Evolutionary conservation across 352 stramenopile species (phyloP).

Genomic region (Phytophthora pisi): DNA sequence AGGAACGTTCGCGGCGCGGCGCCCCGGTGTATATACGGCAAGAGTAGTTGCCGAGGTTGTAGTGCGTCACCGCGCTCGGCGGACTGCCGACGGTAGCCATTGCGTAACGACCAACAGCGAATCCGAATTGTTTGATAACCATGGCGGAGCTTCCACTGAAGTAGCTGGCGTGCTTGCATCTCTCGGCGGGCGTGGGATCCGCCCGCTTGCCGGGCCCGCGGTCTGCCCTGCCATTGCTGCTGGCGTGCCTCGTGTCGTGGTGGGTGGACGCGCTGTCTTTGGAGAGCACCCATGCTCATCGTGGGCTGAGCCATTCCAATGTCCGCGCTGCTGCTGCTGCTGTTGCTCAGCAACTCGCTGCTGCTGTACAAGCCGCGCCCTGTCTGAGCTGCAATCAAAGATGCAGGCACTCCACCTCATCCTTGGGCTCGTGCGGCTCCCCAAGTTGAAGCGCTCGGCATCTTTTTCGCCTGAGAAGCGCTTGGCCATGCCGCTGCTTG

Average conservation of each 20-base stretch:
- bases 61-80: not conserved
- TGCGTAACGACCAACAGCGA: constrained; percentile 18
- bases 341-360: not conserved
- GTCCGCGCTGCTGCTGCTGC: not conserved
- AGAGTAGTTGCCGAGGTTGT: not conserved
- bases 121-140: constrained; percentile 35
- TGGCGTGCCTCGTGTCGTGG: constrained; percentile 34
- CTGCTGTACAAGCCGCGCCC: not conserved
- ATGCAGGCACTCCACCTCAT: not conserved
- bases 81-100: constrained; percentile 10
- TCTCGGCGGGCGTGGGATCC: constrained; percentile 11
- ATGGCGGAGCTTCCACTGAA: constrained; percentile 23
- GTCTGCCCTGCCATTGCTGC: constrained; percentile 17
- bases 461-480: constrained; percentile 17
- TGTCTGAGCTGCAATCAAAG: not conserved
- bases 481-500: constrained; percentile 16
- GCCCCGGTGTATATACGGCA: constrained; percentile 29
- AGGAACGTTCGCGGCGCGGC: constrained; percentile 31
- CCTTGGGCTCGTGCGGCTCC: not conserved
- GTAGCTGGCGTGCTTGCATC: constrained; percentile 27
- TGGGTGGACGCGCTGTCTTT: constrained; percentile 35
- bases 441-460: constrained; percentile 20
- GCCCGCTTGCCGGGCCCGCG: not conserved
- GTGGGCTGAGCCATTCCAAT: constrained; percentile 18
- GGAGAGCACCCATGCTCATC: constrained; percentile 6